Evolutionary conservation across 768 basidiomycete genomes (phyloP).

Genomic region (Scleroderma bovista): DNA sequence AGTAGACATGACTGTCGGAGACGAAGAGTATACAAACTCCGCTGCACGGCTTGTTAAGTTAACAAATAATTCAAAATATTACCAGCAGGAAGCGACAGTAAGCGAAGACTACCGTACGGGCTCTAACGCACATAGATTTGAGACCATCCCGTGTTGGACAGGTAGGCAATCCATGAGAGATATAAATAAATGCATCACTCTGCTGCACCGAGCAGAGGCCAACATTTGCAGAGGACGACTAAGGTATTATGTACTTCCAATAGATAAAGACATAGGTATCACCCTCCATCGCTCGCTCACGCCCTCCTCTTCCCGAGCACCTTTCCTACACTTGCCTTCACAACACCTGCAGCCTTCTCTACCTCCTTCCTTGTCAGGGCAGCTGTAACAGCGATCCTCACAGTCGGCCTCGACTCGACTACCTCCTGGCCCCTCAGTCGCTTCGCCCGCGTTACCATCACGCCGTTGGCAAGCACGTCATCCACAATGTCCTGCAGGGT

Average conservation of each 20-base stretch:
- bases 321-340: slow-evolving; percentile 73
- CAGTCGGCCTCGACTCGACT: slow-evolving; percentile 74
- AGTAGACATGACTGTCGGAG: no score
- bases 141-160: no score
- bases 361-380: slow-evolving; percentile 85
- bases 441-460: slow-evolving; percentile 83
- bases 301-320: slow-evolving; percentile 52
- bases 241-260: slow-evolving; percentile 12
- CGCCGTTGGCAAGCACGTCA: slow-evolving; percentile 72
- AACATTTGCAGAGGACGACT: no score
- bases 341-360: slow-evolving; percentile 75
- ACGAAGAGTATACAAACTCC: no score
- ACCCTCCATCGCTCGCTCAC: neutral
- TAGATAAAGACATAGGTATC: slow-evolving; percentile 24
- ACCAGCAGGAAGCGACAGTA: no score
- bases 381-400: slow-evolving; percentile 75
- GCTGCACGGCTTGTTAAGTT: no score
- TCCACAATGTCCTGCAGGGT: slow-evolving; percentile 91
- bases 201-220: neutral
- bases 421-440: slow-evolving; percentile 80
- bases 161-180: no score
- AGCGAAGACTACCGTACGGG: no score
- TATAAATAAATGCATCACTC: neutral
- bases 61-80: no score
- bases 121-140: no score